Evolutionary conservation across 108 stramenopile genomes (phyloP), one percentile per base, ranked within the genome.

Genomic region (Nitzschia sp.): DNA sequence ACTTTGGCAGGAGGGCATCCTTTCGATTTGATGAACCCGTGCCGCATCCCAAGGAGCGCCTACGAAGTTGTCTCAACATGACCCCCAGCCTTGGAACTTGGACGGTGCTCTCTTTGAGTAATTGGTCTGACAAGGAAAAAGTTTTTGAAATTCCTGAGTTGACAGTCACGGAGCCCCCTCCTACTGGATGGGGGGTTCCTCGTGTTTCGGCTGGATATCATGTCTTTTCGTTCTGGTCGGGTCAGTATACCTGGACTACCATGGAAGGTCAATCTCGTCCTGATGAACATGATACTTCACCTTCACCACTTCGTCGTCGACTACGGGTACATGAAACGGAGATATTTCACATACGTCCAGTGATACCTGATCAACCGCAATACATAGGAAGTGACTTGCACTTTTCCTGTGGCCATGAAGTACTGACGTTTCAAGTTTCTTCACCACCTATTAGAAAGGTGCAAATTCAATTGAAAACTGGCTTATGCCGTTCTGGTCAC

Each of bases 361-460:
- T 92, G 10, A 80, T 83, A 43, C 90, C 91, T 15, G 72, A 71
- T 40, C 51, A 62, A 21, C 86, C 89, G 10, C 86, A 91, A 61
- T 97, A 95, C 77, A 78, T 97, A 22, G 96, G 96, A 3, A 89
- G 89, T 60, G 87, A 92, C 59, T 64, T 97, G 29, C 96, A 97
- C 64, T 94, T 95, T 69, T 88, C 92, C 6, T 92, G 92, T 69
- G 93, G 96, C 0, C 87, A 84, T 54, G 96, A 97, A 64, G 86
- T 97, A 5, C 38, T 65, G 48, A 69, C 67, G 10, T 93, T 91
- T 65, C 78, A 77, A 19, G 65, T 53, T 8, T 53, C 54, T 7
- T 1, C 63, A 0, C 15, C 63, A 22, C 19, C 29, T 19, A 29
- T 54, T 21, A 59, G 66, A 20, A 72, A 51, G 19, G 72, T 87